Conservation (phyloP, 139 green algal genomes). For the Zygnema cylindricum region DNA sequence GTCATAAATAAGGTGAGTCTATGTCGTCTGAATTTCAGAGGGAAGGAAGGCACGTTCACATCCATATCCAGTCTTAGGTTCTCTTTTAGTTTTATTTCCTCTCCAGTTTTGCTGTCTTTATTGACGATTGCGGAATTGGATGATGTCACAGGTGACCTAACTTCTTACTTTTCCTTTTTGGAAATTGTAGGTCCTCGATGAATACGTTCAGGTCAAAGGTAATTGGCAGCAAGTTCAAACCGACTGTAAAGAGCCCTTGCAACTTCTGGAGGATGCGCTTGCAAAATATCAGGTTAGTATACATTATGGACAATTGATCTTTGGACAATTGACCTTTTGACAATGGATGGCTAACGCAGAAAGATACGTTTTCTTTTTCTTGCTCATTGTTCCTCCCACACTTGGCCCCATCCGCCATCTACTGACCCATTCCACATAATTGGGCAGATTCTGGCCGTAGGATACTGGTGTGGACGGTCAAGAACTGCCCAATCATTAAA, state of each 20-base stretch:
- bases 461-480: too few species aligned
- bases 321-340: too few species aligned
- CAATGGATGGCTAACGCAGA: too few species aligned
- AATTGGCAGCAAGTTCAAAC: constrained; percentile 76
- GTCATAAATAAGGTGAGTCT: constrained; percentile 82
- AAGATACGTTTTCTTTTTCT: too few species aligned
- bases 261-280: constrained; percentile 80
- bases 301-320: too few species aligned
- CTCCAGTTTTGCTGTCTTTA: not conserved
- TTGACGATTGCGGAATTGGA: too few species aligned
- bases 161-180: not conserved
- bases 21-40: not conserved
- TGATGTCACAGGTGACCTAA: not conserved
- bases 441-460: too few species aligned
- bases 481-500: too few species aligned
- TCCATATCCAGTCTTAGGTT: not conserved
- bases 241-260: constrained; percentile 67
- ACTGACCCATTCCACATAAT: too few species aligned
- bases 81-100: not conserved
- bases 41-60: not conserved
- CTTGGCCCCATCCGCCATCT: too few species aligned
- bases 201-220: constrained; percentile 57
- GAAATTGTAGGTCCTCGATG: constrained; percentile 51
- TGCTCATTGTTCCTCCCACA: too few species aligned
- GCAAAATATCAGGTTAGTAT: constrained; percentile 75